phyloP scores from a whole-genome alignment of 2,329 filamentous ascomycete genomes.

The Cladophialophora bantiana region DNA sequence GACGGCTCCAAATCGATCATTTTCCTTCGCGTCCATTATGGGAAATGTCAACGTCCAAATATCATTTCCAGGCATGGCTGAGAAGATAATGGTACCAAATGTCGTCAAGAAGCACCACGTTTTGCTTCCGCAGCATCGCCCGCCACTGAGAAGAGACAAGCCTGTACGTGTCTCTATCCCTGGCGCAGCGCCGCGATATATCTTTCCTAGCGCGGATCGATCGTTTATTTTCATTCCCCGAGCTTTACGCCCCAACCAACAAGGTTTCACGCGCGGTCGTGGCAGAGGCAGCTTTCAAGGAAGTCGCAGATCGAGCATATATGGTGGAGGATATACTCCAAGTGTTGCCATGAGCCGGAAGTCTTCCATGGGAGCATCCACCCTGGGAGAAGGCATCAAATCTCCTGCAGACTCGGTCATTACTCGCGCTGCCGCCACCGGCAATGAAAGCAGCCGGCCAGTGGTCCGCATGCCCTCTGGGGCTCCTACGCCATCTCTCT shows the following conservation, averaged over 20 bases:
- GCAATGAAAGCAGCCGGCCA: conserved; percentile 67
- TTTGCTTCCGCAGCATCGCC: conserved; percentile 90
- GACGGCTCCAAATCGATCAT: conserved; percentile 70
- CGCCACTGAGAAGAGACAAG: conserved; percentile 92
- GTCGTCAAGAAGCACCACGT: conserved; percentile 90
- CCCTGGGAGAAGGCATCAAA: conserved; percentile 72
- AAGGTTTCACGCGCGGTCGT: conserved; percentile 71
- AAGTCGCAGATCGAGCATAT: conserved; percentile 80
- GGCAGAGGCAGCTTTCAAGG: conserved; percentile 77
- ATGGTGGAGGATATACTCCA: conserved; percentile 83
- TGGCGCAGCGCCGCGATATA: conserved; percentile 76
- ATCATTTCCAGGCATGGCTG: conserved; percentile 76
- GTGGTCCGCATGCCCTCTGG: conserved; percentile 83
- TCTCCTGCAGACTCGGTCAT: conserved; percentile 82
- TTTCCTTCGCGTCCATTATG: conserved; percentile 83
- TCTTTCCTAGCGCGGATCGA: conserved; percentile 85
- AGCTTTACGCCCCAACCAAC: conserved; percentile 90
- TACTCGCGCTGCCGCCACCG: conserved; percentile 67
- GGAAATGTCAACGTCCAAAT: conserved; percentile 87
- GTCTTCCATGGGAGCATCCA: conserved; percentile 70
- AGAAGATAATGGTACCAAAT: conserved; percentile 73
- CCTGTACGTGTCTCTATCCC: conserved; percentile 93
- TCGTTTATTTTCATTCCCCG: conserved; percentile 98
- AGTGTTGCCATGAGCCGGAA: conserved; percentile 87
- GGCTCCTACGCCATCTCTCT: conserved; percentile 41